phyloP scores from a whole-genome alignment of 192 early-diverging fungal genomes.

The Coemansia sp. region DNA sequence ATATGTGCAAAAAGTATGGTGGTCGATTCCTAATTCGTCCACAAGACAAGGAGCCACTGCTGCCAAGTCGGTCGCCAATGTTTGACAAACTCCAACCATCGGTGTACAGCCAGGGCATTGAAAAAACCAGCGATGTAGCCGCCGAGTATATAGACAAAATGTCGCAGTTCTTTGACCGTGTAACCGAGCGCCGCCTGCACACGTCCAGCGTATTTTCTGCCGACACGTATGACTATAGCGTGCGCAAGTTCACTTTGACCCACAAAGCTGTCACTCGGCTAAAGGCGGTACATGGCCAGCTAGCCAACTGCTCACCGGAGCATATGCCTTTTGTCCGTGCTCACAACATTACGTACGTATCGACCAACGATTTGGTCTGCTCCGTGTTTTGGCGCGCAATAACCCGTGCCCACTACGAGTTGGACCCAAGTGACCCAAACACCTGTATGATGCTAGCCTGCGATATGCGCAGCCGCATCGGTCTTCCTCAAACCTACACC shows the following conservation, averaged over 20 bases:
- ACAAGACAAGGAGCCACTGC: neutral
- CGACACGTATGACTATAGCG: neutral
- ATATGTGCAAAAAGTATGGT: neutral
- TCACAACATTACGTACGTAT: constrained; percentile 23
- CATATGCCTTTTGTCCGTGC: neutral
- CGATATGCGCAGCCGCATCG: constrained; percentile 35
- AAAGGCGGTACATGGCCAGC: constrained; percentile 17
- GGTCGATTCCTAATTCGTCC: too few relatives aligned
- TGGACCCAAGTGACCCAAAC: constrained; percentile 25
- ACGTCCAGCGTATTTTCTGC: too few relatives aligned
- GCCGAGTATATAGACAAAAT: neutral
- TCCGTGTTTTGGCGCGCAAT: constrained; percentile 45
- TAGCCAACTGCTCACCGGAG: constrained; percentile 8
- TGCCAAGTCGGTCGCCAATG: neutral
- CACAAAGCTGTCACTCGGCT: constrained; percentile 8
- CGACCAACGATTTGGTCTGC: constrained; percentile 37
- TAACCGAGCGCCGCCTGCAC: neutral
- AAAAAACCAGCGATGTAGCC: neutral
- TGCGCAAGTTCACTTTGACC: constrained; percentile 18
- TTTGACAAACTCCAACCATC: neutral
- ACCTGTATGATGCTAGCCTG: constrained; percentile 47
- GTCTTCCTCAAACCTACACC: constrained; percentile 19
- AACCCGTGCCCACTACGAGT: constrained; percentile 21
- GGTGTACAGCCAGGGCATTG: neutral
- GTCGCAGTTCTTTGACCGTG: neutral